These are phyloP conservation scores for Phoma sp. DNA, from an alignment of 2,329 filamentous ascomycete species.

Conservation along the genomic window DNA sequence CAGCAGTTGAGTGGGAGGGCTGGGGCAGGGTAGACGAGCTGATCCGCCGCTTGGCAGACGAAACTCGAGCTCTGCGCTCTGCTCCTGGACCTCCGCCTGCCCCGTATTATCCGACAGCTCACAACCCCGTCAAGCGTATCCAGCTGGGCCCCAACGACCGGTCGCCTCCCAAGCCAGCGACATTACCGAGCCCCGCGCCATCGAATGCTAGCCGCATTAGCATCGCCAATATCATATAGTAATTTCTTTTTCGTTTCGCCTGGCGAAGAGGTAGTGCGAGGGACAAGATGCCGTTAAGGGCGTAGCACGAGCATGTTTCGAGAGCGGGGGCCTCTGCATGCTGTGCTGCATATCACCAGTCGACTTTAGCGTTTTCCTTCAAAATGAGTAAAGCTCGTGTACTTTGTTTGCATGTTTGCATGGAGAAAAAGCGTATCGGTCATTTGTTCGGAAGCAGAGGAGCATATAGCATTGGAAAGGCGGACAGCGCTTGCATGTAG, in stretches of 20 bases:
- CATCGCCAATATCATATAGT: slow-evolving; percentile 53
- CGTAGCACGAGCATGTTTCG: not conserved
- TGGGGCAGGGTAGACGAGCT: slow-evolving; percentile 77
- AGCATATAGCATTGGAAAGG: no score
- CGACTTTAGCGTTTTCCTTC: slow-evolving; percentile 7
- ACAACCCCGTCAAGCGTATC: slow-evolving; percentile 46
- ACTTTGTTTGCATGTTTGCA: no score
- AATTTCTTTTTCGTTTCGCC: no score
- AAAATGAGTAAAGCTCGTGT: no score
- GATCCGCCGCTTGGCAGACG: slow-evolving; percentile 61
- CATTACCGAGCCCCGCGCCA: slow-evolving; percentile 31
- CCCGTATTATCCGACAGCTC: slow-evolving; percentile 46
- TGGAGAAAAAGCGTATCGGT: no score
- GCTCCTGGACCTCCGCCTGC: slow-evolving; percentile 14
- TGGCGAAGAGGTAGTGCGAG: slow-evolving; percentile 1
- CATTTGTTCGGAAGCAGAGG: no score
- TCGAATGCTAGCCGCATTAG: slow-evolving; percentile 54
- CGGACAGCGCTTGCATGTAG: no score
- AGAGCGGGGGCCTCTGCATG: not conserved
- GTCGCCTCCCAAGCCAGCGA: slow-evolving; percentile 25
- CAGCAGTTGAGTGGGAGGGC: slow-evolving; percentile 73
- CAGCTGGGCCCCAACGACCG: slow-evolving; percentile 38
- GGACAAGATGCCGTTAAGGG: not conserved
- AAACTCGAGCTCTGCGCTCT: slow-evolving; percentile 44
- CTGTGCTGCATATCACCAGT: slow-evolving; percentile 3